Evolutionary conservation across 1,284 basidiomycete species (phyloP).

Genomic region (Irpex sp.): DNA sequence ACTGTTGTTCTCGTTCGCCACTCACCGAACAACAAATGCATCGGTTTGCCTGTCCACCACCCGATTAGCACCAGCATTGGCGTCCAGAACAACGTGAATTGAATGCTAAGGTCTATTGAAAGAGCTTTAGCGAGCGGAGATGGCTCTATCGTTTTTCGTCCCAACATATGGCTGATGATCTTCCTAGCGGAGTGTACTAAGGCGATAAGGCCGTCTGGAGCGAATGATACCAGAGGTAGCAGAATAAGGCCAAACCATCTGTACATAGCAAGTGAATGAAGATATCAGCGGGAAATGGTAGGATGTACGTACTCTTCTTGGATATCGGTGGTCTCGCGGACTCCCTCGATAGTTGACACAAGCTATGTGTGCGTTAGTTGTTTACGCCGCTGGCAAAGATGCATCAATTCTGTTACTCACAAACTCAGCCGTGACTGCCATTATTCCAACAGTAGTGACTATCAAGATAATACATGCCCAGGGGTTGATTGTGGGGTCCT

Average conservation of each 20-base stretch:
- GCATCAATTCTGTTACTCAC: slow-evolving; percentile 31
- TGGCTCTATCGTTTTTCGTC: slow-evolving; percentile 20
- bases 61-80: slow-evolving; percentile 36
- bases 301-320: slow-evolving; percentile 38
- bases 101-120: slow-evolving; percentile 40
- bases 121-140: slow-evolving; percentile 32
- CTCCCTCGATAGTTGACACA: slow-evolving; percentile 56
- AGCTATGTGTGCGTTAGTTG: slow-evolving; percentile 34
- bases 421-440: slow-evolving; percentile 67
- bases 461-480: slow-evolving; percentile 56
- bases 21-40: slow-evolving; percentile 39
- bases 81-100: slow-evolving; percentile 40
- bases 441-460: slow-evolving; percentile 47
- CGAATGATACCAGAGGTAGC: slow-evolving; percentile 66
- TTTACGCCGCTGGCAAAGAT: too few relatives aligned
- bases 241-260: slow-evolving; percentile 72
- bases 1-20: not conserved
- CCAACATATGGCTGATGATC: slow-evolving; percentile 16
- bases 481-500: slow-evolving; percentile 55
- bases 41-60: slow-evolving; percentile 32
- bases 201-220: slow-evolving; percentile 60
- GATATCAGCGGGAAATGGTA: too few relatives aligned
- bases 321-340: slow-evolving; percentile 40
- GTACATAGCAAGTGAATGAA: too few relatives aligned
- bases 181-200: slow-evolving; percentile 44